Base-by-base conservation (phyloP, 139 green algal species). In the Chlamydomonas sp. region DNA sequence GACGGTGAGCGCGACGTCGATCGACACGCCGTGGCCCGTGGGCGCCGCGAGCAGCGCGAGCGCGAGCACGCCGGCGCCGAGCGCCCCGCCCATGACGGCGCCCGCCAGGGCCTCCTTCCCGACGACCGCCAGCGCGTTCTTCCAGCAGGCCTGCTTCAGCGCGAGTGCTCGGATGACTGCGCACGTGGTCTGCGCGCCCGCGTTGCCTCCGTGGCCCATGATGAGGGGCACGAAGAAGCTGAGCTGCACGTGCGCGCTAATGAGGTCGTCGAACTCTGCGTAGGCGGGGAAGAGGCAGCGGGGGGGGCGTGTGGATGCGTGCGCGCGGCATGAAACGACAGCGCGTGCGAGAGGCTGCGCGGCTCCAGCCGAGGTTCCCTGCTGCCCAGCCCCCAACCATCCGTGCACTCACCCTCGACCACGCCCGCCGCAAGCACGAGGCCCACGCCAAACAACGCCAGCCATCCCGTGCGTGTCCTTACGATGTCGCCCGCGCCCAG, bases 161-260 rank as follows among this genome's bases (percentile, higher is more conserved):
- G 50, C 50, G 20, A 62, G 50, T 13, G 50, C 50, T 24, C 50
- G 5, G 24, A 69, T 69, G 30, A 69, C 37, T n/a, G 62, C 62
- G 22, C 37, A 69, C 35, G 62, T 69, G 4, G 62, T 69, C 26
- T 69, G 37, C 13, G 62, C 54, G 34, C 62, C 62, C 4, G 62
- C 36, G 37, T 69, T 69, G 4, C 37, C 62, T 10, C 36, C 62
- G 57, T 69, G 36, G 6, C 62, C 62, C 37, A 69, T 69, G 62
- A 69, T 69, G 28, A 69, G 34, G 6, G 62, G 62, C 34, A 69
- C 36, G 35, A 69, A 69, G 62, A 69, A 69, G 34, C 36, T 58
- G 5, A 69, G 37, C 62, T 54, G 20, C 36, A 57, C 36, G 34
- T 69, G 62, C 37, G 54, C 5, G 10, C 20, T 5, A 6, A 69